phyloP scores from a whole-genome alignment of 1,284 basidiomycete species.

The Ustilago bromivora region DNA sequence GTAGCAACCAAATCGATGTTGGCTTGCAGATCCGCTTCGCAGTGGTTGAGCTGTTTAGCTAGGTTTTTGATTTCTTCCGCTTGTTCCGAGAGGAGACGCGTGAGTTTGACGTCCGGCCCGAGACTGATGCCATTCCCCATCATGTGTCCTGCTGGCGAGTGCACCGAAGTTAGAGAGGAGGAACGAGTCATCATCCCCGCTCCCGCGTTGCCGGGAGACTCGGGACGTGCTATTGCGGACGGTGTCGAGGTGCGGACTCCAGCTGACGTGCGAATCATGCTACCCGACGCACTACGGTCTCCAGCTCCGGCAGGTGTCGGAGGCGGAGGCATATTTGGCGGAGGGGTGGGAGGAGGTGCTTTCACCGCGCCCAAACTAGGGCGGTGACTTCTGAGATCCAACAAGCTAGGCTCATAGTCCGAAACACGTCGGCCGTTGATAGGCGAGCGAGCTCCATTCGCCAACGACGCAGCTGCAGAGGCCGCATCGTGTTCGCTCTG shows the following conservation, averaged over 20 bases:
- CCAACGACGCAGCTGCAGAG: constrained; percentile 13
- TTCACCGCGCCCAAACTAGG: constrained; percentile 72
- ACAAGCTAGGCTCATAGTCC: constrained; percentile 30
- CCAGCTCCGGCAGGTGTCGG: constrained; percentile 46
- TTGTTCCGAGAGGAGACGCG: constrained; percentile 77
- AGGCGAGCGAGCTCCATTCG: constrained; percentile 43
- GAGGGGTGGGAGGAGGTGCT: constrained; percentile 86
- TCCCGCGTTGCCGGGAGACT: constrained; percentile 44
- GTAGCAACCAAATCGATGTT: constrained; percentile 86
- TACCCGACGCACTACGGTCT: not conserved
- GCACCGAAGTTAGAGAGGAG: constrained; percentile 54
- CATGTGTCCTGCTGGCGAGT: constrained; percentile 37
- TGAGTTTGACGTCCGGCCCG: constrained; percentile 46
- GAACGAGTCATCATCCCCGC: constrained; percentile 54
- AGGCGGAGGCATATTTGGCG: constrained; percentile 87
- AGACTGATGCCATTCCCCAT: constrained; percentile 14
- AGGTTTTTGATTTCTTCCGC: constrained; percentile 85
- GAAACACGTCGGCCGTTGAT: constrained; percentile 18
- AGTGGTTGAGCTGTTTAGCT: constrained; percentile 89
- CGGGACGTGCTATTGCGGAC: constrained; percentile 52
- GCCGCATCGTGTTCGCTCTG: constrained; percentile 42
- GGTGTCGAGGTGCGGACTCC: constrained; percentile 55
- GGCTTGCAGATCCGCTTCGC: constrained; percentile 87
- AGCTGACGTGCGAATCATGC: constrained; percentile 24
- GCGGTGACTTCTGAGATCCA: constrained; percentile 34